Evolutionary conservation across 1,284 basidiomycete genomes (phyloP).

Genomic region (Phylloporus sp.): DNA sequence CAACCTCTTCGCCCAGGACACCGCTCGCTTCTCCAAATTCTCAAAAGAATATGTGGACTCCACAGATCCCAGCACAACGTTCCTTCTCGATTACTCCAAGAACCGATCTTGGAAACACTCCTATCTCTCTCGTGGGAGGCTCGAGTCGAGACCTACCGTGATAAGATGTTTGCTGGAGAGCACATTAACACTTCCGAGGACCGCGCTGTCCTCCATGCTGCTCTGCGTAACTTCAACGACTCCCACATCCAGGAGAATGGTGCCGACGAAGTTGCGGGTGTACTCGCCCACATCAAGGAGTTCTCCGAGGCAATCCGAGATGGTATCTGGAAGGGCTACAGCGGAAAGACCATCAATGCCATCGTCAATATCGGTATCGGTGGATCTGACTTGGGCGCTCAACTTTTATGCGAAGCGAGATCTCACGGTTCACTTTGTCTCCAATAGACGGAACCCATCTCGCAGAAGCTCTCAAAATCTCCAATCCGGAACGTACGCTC

Average conservation of each 20-base stretch:
- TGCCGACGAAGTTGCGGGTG: conserved; percentile 82
- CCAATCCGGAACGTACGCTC: conserved; percentile 92
- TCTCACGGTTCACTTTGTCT: conserved; percentile 89
- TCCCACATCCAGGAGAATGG: conserved; percentile 84
- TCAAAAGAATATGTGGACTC: conserved; percentile 80
- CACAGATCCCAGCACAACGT: conserved; percentile 73
- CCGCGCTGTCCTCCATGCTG: conserved; percentile 94
- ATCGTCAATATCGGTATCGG: conserved; percentile 99
- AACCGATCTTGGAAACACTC: conserved; percentile 81
- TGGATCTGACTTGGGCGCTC: conserved; percentile 94
- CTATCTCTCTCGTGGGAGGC: conserved; percentile 88
- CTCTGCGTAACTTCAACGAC: conserved; percentile 86
- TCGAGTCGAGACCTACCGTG: conserved; percentile 83
- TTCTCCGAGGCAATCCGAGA: conserved; percentile 89
- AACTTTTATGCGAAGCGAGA: conserved; percentile 93
- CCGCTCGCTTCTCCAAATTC: conserved; percentile 86
- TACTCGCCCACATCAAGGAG: conserved; percentile 90
- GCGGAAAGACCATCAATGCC: conserved; percentile 92
- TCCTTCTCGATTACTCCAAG: conserved; percentile 97
- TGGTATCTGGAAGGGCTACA: conserved; percentile 96
- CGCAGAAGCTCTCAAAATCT: conserved; percentile 84
- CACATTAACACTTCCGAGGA: conserved; percentile 99
- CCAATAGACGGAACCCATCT: conserved; percentile 99
- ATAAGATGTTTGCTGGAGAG: conserved; percentile 94
- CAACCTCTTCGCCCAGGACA: conserved; percentile 91